phyloP scores from a whole-genome alignment of 1,284 basidiomycete genomes.

The Cryptococcus sp. region DNA sequence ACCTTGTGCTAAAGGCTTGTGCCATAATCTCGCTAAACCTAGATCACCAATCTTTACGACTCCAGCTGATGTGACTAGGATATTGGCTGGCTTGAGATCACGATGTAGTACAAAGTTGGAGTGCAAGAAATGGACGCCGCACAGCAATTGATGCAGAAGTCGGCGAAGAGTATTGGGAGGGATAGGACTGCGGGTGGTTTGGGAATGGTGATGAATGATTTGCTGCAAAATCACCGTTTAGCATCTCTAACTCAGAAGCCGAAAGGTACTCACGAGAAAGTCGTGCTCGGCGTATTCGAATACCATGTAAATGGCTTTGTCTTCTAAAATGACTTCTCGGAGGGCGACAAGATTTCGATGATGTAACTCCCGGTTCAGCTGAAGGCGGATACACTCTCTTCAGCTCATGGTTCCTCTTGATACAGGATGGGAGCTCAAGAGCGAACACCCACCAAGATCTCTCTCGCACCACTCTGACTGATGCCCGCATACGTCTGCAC shows the following conservation, averaged over 20 bases:
- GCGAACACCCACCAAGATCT: slow-evolving; percentile 23
- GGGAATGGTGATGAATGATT: slow-evolving; percentile 97
- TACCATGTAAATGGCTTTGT: slow-evolving; percentile 98
- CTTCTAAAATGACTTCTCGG: slow-evolving; percentile 92
- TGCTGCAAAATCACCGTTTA: slow-evolving; percentile 61
- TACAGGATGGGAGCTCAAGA: background rate
- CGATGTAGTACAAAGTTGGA: slow-evolving; percentile 92
- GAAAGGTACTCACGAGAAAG: slow-evolving; percentile 68
- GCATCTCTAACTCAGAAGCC: background rate
- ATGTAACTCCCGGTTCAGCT: slow-evolving; percentile 91
- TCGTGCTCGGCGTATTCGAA: slow-evolving; percentile 99
- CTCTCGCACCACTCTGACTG: slow-evolving; percentile 76
- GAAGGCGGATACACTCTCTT: background rate
- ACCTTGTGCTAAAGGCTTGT: slow-evolving; percentile 46
- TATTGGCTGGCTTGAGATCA: slow-evolving; percentile 98
- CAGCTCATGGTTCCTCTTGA: background rate
- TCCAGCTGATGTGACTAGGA: slow-evolving; percentile 85
- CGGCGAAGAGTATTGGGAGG: slow-evolving; percentile 81
- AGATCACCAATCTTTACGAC: slow-evolving; percentile 98
- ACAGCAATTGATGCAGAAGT: slow-evolving; percentile 91
- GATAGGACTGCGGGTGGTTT: slow-evolving; percentile 74
- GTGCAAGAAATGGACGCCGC: slow-evolving; percentile 93
- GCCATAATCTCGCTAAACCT: slow-evolving; percentile 79
- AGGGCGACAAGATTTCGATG: slow-evolving; percentile 92
- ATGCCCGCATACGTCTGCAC: slow-evolving; percentile 93